Evolutionary conservation across 2,329 filamentous ascomycete species (phyloP), one percentile per base, ranked within the genome.

Genomic region (Balansia obtecta): DNA sequence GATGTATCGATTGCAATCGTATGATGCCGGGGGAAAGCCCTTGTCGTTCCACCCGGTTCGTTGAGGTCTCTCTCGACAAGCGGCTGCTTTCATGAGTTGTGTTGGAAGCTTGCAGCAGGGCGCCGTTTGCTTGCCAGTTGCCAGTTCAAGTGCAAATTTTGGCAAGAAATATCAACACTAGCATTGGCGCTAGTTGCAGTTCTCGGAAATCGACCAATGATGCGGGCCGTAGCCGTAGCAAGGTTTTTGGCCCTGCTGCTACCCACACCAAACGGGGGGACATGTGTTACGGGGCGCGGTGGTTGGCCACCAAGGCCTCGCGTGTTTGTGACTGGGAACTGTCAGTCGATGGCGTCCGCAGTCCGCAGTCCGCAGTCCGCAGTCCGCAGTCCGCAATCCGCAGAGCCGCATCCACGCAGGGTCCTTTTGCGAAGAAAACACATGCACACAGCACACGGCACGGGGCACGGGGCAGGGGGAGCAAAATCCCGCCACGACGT

Each of bases 321-420:
- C 10, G 27, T 40, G 18, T 37, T 40, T 46, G 32, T 32, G 33
- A 46, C 20, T 27, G 8, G 30, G 30, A 15, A 18, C 37, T 48
- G 46, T 41, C 37, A 49, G 22, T 34, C 37, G 40, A 27, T 44
- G n/a, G n/a, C n/a, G 18, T 40, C 38, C 12, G 33, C 48, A 41
- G 16, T 39, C 46, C 37, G 20, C 20, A 22, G 20, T 22, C 20
- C 20, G 20, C 20, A 45, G 34, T 39, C 46, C 37, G 46, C 50
- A 45, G 34, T 39, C 46, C 37, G 20, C 20, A 22, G 20, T 22
- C 20, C 20, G 20, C 20, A 45, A 22, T 39, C 46, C 37, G 46
- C 50, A 49, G 46, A 49, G 50, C 50, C 50, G 38, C 50, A 52
- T 45, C 30, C 15, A n/a, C 20, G 18, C 27, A n/a, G 39, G 39